Conservation (phyloP, 1,139 yeast species). For the Sugiyamaella japonica region DNA sequence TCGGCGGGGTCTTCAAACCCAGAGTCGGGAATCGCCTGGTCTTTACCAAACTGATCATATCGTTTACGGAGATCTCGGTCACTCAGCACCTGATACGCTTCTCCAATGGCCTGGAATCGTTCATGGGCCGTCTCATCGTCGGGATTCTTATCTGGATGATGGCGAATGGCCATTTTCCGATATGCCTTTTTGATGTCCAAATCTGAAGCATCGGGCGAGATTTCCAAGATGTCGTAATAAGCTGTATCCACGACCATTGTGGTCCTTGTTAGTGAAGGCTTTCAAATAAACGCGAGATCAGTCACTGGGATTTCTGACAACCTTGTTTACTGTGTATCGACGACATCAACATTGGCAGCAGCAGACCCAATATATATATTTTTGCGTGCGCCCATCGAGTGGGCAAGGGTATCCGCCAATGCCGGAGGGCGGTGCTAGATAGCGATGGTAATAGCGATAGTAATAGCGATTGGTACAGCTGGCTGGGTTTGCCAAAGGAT, state of each 20-base stretch:
- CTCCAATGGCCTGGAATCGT: conserved; percentile 50
- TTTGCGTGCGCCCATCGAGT: no score
- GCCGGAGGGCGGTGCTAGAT: no score
- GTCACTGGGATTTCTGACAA: no score
- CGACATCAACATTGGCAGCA: no score
- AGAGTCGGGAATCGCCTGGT: conserved; percentile 73
- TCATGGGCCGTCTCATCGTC: conserved; percentile 77
- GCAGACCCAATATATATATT: no score
- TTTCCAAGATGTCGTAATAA: conserved; percentile 77
- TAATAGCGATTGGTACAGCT: no score
- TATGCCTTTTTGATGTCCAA: conserved; percentile 91
- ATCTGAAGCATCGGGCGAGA: conserved; percentile 69
- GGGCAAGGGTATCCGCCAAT: no score
- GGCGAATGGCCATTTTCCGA: conserved; percentile 79
- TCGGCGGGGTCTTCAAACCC: conserved; percentile 92
- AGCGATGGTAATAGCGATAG: no score
- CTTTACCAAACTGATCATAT: conserved; percentile 85
- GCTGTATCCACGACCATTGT: conserved; percentile 89
- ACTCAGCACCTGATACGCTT: conserved; percentile 58
- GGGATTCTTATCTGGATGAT: conserved; percentile 97
- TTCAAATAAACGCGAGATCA: no score
- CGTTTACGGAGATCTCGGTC: conserved; percentile 70
- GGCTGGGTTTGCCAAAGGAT: no score
- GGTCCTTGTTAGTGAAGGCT: no score
- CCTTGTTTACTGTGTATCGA: no score